Conservation (phyloP, 306 rosid species). For the Lathyrus tuberosus region DNA sequence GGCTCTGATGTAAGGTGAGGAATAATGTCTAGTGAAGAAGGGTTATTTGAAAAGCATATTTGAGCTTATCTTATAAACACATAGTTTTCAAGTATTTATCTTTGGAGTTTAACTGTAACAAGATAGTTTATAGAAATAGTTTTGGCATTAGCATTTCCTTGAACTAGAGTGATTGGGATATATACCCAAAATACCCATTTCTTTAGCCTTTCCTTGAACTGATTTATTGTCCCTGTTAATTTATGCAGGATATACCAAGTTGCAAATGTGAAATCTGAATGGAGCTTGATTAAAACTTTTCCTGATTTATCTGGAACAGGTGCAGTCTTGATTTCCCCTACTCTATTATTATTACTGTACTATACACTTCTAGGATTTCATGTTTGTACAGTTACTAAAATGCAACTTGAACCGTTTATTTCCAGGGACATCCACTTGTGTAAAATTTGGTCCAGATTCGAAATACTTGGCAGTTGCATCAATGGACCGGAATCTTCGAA, state of each 20-base stretch:
- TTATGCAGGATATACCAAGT: conserved; percentile 90
- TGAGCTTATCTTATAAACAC: not conserved
- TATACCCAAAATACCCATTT: not conserved
- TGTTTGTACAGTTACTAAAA: conserved; percentile 29
- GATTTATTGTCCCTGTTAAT: conserved; percentile 35
- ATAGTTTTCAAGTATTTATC: not conserved
- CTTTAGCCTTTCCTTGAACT: conserved; percentile 21
- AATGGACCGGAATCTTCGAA: conserved; percentile 92
- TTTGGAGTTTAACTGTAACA: not conserved
- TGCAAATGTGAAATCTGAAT: conserved; percentile 90
- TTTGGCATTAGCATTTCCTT: not conserved
- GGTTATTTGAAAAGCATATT: not conserved
- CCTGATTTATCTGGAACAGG: conserved; percentile 99
- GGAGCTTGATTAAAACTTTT: conserved; percentile 88
- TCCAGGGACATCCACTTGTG: conserved; percentile 77
- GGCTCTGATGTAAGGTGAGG: conserved; percentile 92
- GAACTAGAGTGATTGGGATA: conserved; percentile 10
- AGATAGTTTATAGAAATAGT: not conserved
- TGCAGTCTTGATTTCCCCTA: conserved; percentile 16
- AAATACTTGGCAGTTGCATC: conserved; percentile 89
- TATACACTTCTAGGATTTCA: not conserved
- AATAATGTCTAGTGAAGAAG: conserved; percentile 14
- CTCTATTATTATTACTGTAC: not conserved
- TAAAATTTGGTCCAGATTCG: conserved; percentile 87
- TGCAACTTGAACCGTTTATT: conserved; percentile 11